phyloP scores from a whole-genome alignment of 2,329 filamentous ascomycete species.

The Stenocarpella maydis region DNA sequence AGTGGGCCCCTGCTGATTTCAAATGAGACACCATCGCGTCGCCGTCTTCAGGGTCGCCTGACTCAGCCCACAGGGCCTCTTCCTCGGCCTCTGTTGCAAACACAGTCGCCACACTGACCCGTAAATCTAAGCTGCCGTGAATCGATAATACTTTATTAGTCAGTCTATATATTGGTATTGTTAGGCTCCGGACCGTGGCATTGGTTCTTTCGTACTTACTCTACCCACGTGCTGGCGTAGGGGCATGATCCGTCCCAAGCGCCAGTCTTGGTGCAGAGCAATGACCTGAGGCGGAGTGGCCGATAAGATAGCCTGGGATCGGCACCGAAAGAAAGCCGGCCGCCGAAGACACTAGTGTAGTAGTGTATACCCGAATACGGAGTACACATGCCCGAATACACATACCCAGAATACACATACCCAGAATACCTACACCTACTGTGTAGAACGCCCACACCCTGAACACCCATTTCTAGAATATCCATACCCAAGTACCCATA shows the following conservation, averaged over 20 bases:
- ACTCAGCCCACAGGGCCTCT: not conserved
- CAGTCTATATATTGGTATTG: too few species aligned
- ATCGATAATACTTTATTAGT: not conserved
- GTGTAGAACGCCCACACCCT: too few species aligned
- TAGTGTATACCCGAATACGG: too few species aligned
- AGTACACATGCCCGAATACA: too few species aligned
- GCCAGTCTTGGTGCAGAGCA: conserved; percentile 12
- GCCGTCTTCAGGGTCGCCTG: conserved; percentile 13
- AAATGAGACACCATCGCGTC: conserved; percentile 19
- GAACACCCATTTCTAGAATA: too few species aligned
- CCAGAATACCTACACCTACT: too few species aligned
- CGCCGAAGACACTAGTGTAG: not conserved
- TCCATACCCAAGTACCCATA: too few species aligned
- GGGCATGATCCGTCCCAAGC: not conserved
- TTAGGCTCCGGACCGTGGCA: not conserved
- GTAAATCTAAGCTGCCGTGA: not conserved
- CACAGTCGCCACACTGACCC: not conserved
- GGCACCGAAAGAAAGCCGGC: conserved; percentile 20
- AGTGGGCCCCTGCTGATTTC: conserved; percentile 20
- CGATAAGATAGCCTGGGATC: conserved; percentile 22
- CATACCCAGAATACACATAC: too few species aligned
- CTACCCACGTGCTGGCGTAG: not conserved
- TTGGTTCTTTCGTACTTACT: not conserved
- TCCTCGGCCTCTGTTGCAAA: not conserved
- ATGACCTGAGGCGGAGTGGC: conserved; percentile 7